phyloP scores from a whole-genome alignment of 768 basidiomycete genomes.

The Chiua virens region DNA sequence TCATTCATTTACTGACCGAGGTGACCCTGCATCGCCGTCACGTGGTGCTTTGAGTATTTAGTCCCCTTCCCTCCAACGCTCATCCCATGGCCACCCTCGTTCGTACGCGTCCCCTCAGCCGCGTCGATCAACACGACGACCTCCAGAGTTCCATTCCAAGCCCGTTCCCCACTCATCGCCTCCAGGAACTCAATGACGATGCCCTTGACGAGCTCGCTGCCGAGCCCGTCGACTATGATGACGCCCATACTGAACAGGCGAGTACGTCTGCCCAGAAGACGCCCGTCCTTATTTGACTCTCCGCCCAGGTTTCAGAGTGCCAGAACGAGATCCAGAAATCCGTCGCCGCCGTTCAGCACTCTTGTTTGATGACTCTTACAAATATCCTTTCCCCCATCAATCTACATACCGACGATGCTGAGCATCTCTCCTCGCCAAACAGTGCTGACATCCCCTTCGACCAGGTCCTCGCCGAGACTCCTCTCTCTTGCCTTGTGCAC shows the following conservation, averaged over 20 bases:
- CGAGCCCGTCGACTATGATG: constrained; percentile 22
- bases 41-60: constrained; percentile 15
- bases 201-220: constrained; percentile 23
- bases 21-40: constrained; percentile 17
- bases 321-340: constrained; percentile 69
- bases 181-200: constrained; percentile 8
- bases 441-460: constrained; percentile 3
- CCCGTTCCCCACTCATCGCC: constrained; percentile 21
- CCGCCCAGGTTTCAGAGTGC: constrained; percentile 6
- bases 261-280: not conserved
- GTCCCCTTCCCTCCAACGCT: too few species aligned
- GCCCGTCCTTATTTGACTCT: not conserved
- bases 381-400: constrained; percentile 56
- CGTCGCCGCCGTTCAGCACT: constrained; percentile 70
- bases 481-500: constrained; percentile 20
- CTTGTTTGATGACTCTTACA: constrained; percentile 72
- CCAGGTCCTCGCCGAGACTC: constrained; percentile 16
- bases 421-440: constrained; percentile 58
- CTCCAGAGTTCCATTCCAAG: constrained; percentile 17
- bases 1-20: not conserved
- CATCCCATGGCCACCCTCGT: constrained; percentile 29
- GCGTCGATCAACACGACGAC: not conserved
- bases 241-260: constrained; percentile 5
- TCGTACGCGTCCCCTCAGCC: constrained; percentile 4
- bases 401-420: constrained; percentile 52